Percentiles rank a stretch among this genome's conserved stretches.
These are phyloP conservation scores for Apophysomyces ossiformis DNA, from an alignment of 371 early-diverging fungal genomes.

Conservation along the genomic window DNA sequence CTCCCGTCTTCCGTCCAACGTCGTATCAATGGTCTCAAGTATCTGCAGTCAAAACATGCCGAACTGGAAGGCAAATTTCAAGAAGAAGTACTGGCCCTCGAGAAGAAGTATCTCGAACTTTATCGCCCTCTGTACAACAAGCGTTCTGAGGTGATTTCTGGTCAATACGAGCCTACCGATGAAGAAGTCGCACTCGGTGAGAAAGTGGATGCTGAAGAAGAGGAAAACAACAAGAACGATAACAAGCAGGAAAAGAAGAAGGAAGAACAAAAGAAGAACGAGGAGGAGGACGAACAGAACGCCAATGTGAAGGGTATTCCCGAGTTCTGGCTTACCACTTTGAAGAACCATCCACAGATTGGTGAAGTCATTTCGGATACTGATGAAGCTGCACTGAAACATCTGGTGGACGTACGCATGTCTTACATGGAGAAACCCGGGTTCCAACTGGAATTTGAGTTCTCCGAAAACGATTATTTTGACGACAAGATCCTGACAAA, in stretches of 20 bases:
- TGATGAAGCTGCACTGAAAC: conserved; percentile 86
- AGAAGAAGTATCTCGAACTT: conserved; percentile 87
- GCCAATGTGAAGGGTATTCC: conserved; percentile 62
- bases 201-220: conserved; percentile 59
- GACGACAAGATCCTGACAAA: conserved; percentile 85
- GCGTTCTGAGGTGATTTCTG: conserved; percentile 78
- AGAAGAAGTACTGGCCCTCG: conserved; percentile 87
- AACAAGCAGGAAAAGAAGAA: conserved; percentile 37
- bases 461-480: conserved; percentile 89
- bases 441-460: conserved; percentile 93
- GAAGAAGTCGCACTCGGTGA: conserved; percentile 76
- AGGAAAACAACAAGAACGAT: conserved; percentile 43
- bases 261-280: conserved; percentile 21
- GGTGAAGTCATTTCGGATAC: conserved; percentile 83
- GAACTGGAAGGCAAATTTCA: conserved; percentile 85
- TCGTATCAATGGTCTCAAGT: conserved; percentile 84
- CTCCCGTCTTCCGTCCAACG: conserved; percentile 77
- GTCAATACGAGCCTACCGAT: conserved; percentile 85
- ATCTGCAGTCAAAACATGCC: conserved; percentile 81
- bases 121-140: conserved; percentile 89
- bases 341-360: conserved; percentile 85
- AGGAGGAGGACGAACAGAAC: conserved; percentile 30
- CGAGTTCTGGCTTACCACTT: conserved; percentile 93
- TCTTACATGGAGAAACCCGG: conserved; percentile 85
- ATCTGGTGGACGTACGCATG: conserved; percentile 85